Base-by-base conservation (phyloP, 192 early-diverging fungal species). In the Rhizoclosmatium sp. region DNA sequence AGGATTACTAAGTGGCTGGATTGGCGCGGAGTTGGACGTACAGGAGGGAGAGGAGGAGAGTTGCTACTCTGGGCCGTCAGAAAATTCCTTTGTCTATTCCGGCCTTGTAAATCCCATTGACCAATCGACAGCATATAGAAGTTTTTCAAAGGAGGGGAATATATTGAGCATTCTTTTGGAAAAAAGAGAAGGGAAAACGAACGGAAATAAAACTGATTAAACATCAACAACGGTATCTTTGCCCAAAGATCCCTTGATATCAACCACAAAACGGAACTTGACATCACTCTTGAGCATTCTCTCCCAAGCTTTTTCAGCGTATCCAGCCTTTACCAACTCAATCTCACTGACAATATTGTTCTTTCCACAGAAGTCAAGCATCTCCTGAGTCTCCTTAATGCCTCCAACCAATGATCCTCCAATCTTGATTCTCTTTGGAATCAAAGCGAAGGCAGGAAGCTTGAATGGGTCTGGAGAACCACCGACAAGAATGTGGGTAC, bases 401-500 rank as follows among this genome's bases (percentile, higher is more conserved):
- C 49, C 31, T 3, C 81, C 81, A 47, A 73, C 79, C 4, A 73
- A 45, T 47, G 49, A 65, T 41, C 78, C 83, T 51, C 71, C 76
- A 44, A 84, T 42, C 41, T 49, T 54, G 61, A 72, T 41, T 54
- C 78, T 48, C 54, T 71, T 74, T 2, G 16, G 40, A 58, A 84
- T 82, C 49, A 84, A 65, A 59, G 44, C n/a, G 60, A 59, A 65
- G 2, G 71, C 54, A 42, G 74, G 54, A 12, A 82, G 41, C 46
- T 44, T 58, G 47, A 82, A 44, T 16, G 71, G 78, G 45, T 73
- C 62, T 65, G 68, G 78, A 10, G 54, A 42, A 40, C 59, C 81
- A 58, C 81, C 83, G 2, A 85, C 73, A 46, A 85, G 61, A 41
- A 82, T 67, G 21, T 80, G 31, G 1, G 71, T 82, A 19, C 83